Evolutionary conservation across 2,329 filamentous ascomycete species (phyloP), one percentile per base, ranked within the genome.

Genomic region (Incumbomyces lentus): DNA sequence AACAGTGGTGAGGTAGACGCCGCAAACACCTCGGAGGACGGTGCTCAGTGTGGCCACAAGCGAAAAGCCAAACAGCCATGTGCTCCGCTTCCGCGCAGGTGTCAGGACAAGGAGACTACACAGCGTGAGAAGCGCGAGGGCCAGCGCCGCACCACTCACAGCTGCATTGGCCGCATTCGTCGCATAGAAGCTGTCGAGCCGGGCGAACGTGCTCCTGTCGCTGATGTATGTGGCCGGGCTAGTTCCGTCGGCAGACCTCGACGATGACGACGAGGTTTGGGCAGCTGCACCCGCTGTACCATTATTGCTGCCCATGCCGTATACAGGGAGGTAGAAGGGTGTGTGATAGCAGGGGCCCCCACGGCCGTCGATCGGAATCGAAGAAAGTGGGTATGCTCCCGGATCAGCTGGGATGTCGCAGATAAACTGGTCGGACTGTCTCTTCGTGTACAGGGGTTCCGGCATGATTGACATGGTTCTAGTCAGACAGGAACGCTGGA

Each of bases 101-200:
- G 42, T 45, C 5, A 45, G 42, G 5, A 38, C 42, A 7, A 45
- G 17, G 12, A 45, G 19, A 26, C 38, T 45, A 8, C 11, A 13
- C 11, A 45, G 42, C 12, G 42, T 45, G 10, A 38, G 33, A 10
- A 38, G 19, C 13, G 33, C 26, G 2, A 45, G 16, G 2, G 17
- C 32, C 14, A 45, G 34, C 17, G 26, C 18, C 3, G 38, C 33
- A 8, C 16, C 42, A 11, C 4, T 14, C 2, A 32, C 14, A 5
- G 30, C 14, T 10, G 22, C 18, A 14, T 3, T 32, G 19, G 42
- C 16, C 31, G 18, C 12, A 11, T 19, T 19, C n/a, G 33, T 12
- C 6, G 38, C 26, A 33, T 45, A n/a, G 17, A 18, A n/a, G 14
- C 17, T 38, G 35, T 38, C 17, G 35, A 38, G 16, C 17, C 8